Evolutionary conservation across 2,329 filamentous ascomycete genomes (phyloP), one percentile per base, ranked within the genome.

Genomic region (Aspergillus ochraceus): DNA sequence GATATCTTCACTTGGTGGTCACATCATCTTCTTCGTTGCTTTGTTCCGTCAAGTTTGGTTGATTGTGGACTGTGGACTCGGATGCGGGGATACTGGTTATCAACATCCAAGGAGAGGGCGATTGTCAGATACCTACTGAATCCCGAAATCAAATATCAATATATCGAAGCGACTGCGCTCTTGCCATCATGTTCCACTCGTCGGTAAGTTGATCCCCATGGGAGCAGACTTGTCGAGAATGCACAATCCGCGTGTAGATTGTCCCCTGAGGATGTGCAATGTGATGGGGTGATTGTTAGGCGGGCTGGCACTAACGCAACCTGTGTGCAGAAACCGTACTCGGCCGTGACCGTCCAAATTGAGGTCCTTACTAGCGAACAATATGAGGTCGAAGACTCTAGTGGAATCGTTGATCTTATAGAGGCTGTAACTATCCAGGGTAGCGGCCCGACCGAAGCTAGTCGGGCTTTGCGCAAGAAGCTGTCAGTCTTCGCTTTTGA

Each of bases 401-500:
- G 91, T 69, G 95, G 94, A 24, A 92, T 99, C 65, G 91, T 94
- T 46, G 93, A 98, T 70, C 86, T 99, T 24, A 91, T 98, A 64
- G 95, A 99, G 76, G 92, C 95, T 58, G 91, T 99, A 73, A 90
- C 90, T 66, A 87, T 99, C 60, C 95, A 99, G 77, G 84, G 85
- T 26, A 90, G 90, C 6, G 95, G 95, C 0, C 92, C 95, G 1
- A 85, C 87, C 12, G 95, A 99, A 80, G 93, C 93, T 60, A 92
- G 94, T 56, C 87, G 95, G 71, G 93, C 95, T 52, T 86, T 99
- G 68, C 88, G 95, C 61, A 99, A 99, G 85, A 98, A 98, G 81
- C 86, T 99, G 84, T 88, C 75, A 71, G 85, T 74, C 9, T 30
- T 52, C 30, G 4, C 14, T 42, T 17, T 42, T 19, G 19, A 50